Evolutionary conservation across 768 basidiomycete genomes (phyloP), one percentile per base, ranked within the genome.

Genomic region (Boletus huronensis): DNA sequence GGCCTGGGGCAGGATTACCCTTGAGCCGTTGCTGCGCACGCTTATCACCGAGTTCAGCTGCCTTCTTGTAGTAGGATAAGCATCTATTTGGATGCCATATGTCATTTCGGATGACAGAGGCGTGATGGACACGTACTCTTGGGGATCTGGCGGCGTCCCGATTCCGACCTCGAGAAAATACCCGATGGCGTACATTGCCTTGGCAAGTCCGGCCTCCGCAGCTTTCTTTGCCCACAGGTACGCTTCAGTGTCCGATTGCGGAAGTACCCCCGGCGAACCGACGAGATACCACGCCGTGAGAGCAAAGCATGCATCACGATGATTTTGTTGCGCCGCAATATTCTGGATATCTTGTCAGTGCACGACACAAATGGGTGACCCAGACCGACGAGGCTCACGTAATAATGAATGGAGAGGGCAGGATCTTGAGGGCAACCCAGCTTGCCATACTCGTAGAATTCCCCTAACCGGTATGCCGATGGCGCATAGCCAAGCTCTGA

Each of bases 271-370:
- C 0, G 95, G 92, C 9, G 95, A 98, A 44, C 97, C 97, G 55
- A 98, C 96, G 59, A 99, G 87, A 67, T 99, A 99, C 96, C 96
- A 99, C 7, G 97, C 95, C 17, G 97, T 98, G 39, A 99, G 79
- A 1, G 97, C 96, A 66, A 98, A 98, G 69, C 96, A 98, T 0
- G 96, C 94, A 65, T 98, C 97, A 5, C 90, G 87, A 68, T 99
- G 97, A 63, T 85, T 87, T 74, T 98, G 95, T 66, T 98, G 96
- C 3, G 97, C 97, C 29, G 96, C 96, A 60, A 98, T 98, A 65
- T 98, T 98, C 92, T 93, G 64, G 32, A 43, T n/a, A 16, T 43
- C 43, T 48, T 21, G 44, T 65, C 55, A 67, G 57, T 31, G 42
- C 53, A 23, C 40, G 32, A 60, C 45, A 60, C 50, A 39, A 16